Evolutionary conservation across 371 early-diverging fungal species (phyloP), one percentile per base, ranked within the genome.

Genomic region (Lichtheimia corymbifera): DNA sequence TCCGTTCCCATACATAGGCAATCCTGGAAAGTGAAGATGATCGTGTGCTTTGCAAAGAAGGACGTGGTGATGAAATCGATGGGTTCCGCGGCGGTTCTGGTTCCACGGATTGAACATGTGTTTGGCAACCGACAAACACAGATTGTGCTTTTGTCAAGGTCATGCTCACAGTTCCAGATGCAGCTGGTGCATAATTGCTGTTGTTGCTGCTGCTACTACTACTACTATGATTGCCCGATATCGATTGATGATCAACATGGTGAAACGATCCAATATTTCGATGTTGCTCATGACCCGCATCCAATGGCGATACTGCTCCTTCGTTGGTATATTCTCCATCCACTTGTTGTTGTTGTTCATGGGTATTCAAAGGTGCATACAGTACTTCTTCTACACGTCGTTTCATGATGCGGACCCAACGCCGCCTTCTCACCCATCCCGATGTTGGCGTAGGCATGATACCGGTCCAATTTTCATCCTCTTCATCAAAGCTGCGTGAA

Each of bases 361-460:
- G 18, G 22, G 9, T 6, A 64, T 6, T 35, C 35, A 35, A 35
- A 35, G 35, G 35, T 35, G 35, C 35, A 35, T 35, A 35, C 11
- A 35, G 5, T 0, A 35, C 35, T 35, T 35, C 9, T 35, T 87
- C 88, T 58, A 84, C 66, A 44, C 83, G 72, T n/a, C 84, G 74
- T 73, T 89, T 91, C 77, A 89, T 85, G 6, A 91, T 86, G 2
- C 92, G 80, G 6, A 90, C 81, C 91, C 91, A 93, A 62, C 87
- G 72, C 53, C 92, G 71, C 1, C 93, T 76, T 20, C 91, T 70
- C 14, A 91, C 92, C 82, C 85, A 87, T 47, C 74, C 73, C 52
- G 72, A 66, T n/a, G 83, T 80, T 47, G 80, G 72, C 1, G 72
- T 61, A 3, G 85, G 86, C 4, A 77, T 73, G 9, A 71, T 60